Evolutionary conservation across 257 asterid genomes (phyloP), one percentile per base, ranked within the genome.

Genomic region (Perilla frutescens): DNA sequence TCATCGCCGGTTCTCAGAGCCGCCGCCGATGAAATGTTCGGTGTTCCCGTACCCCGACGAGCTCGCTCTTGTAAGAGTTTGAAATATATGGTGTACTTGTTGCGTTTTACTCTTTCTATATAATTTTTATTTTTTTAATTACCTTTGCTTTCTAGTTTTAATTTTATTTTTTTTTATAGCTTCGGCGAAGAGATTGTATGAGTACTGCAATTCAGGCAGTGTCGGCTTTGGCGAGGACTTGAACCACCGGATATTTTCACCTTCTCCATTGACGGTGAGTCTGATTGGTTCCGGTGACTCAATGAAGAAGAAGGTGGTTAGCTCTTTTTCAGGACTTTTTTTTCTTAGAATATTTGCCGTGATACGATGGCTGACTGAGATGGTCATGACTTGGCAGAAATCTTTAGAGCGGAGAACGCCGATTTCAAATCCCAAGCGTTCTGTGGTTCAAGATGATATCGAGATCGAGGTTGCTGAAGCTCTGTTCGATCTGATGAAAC

Each of bases 401-500:
- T 66, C 58, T 10, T 10, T 57, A 2, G 85, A 77, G 59, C 76
- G 84, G 53, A 81, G 69, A 82, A 48, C 72, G 36, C 73, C 77
- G 75, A 40, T 40, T 70, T 61, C 77, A 14, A 71, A 74, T 62
- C 57, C 81, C n/a, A 76, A 69, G 67, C 56, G 74, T 50, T 70
- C 84, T 70, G 66, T 47, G 54, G 34, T 73, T 72, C 85, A 83
- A 77, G 88, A 83, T 44, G 90, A 89, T 44, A 83, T 86, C 20
- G 95, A 88, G 87, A 74, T 87, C 54, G 96, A 89, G 87, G 92
- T 87, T 45, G 90, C 86, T 13, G 96, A 89, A 81, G 96, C 90
- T 72, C 82, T 89, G 74, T 89, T 89, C 78, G 90, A 89, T 79
- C 88, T 89, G 76, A 83, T 80, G 89, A 85, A 81, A 75, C 92